Evolutionary conservation across 2,329 filamentous ascomycete genomes (phyloP).

Genomic region (Claviceps capensis): DNA sequence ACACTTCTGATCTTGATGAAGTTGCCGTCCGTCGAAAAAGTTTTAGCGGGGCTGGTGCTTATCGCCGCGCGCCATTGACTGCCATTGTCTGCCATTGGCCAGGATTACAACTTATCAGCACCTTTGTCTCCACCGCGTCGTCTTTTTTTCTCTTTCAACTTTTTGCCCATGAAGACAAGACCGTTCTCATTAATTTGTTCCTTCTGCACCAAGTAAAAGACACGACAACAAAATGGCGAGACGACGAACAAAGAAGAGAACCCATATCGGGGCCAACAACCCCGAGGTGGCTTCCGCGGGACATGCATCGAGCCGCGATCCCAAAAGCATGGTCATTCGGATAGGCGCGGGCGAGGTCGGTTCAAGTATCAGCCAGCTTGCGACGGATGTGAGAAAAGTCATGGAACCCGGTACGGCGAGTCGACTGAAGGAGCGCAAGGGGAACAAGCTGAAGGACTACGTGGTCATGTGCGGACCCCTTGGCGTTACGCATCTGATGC

Average conservation of each 20-base stretch:
- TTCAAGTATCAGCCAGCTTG: slow-evolving; percentile 78
- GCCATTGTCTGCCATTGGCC: neutral
- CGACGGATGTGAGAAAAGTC: slow-evolving; percentile 78
- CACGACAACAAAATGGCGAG: slow-evolving; percentile 52
- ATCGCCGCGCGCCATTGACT: slow-evolving; percentile 1
- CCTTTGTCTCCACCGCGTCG: slow-evolving; percentile 12
- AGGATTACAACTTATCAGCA: slow-evolving; percentile 15
- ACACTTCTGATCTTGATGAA: neutral
- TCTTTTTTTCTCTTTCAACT: slow-evolving; percentile 20
- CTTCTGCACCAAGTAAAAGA: neutral
- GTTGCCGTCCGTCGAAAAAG: slow-evolving; percentile 10
- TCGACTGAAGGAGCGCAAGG: slow-evolving; percentile 75
- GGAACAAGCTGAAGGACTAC: slow-evolving; percentile 83
- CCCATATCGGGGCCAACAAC: slow-evolving; percentile 57
- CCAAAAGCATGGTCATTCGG: slow-evolving; percentile 97
- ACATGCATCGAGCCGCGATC: slow-evolving; percentile 52
- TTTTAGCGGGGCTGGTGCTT: slow-evolving; percentile 20
- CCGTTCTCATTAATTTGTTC: neutral
- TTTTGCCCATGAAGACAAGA: neutral
- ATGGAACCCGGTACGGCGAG: slow-evolving; percentile 94
- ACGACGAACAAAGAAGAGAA: slow-evolving; percentile 75
- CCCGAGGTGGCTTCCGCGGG: slow-evolving; percentile 42
- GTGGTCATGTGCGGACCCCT: slow-evolving; percentile 90
- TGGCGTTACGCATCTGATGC: slow-evolving; percentile 80
- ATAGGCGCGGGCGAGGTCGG: slow-evolving; percentile 91